Evolutionary conservation across 1,139 yeast species (phyloP).

Genomic region (Yamadazyma aaseri): DNA sequence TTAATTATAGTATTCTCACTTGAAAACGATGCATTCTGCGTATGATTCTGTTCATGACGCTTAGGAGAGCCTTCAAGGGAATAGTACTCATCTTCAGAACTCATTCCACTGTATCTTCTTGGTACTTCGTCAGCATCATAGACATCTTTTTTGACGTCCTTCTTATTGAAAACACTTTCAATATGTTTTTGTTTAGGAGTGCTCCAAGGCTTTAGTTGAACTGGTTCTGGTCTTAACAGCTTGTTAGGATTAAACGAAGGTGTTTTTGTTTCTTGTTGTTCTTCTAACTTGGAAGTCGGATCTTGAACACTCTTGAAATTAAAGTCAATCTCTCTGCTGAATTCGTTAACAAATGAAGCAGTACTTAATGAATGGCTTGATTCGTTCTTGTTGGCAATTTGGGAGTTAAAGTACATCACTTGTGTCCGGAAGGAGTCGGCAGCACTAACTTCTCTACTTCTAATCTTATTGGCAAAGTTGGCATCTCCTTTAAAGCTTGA

Average conservation of each 20-base stretch:
- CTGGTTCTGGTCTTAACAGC: not conserved
- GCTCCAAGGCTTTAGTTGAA: not conserved
- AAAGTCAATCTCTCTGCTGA: conserved; percentile 28
- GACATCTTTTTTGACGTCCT: not conserved
- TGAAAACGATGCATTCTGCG: conserved; percentile 22
- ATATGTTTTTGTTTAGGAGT: conserved; percentile 1
- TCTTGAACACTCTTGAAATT: conserved; percentile 15
- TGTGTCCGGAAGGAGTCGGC: conserved; percentile 17
- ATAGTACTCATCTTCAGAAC: conserved; percentile 33
- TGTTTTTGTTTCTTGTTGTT: not conserved
- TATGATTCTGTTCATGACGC: conserved; percentile 1
- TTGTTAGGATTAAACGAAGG: not conserved
- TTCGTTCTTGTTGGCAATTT: conserved; percentile 15
- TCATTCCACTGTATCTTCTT: conserved; percentile 12
- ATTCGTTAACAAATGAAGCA: conserved; percentile 29
- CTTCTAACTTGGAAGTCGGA: not conserved
- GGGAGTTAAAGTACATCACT: conserved; percentile 13
- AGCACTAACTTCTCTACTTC: conserved; percentile 15
- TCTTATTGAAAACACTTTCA: conserved; percentile 1
- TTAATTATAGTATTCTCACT: conserved; percentile 36
- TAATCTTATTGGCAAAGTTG: conserved; percentile 9
- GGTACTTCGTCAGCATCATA: conserved; percentile 10
- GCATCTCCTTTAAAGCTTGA: conserved; percentile 12
- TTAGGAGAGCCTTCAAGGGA: conserved; percentile 24
- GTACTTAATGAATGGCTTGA: conserved; percentile 31